Evolutionary conservation across 2,329 filamentous ascomycete species (phyloP), one percentile per base, ranked within the genome.

Genomic region (Penicillium sp.): DNA sequence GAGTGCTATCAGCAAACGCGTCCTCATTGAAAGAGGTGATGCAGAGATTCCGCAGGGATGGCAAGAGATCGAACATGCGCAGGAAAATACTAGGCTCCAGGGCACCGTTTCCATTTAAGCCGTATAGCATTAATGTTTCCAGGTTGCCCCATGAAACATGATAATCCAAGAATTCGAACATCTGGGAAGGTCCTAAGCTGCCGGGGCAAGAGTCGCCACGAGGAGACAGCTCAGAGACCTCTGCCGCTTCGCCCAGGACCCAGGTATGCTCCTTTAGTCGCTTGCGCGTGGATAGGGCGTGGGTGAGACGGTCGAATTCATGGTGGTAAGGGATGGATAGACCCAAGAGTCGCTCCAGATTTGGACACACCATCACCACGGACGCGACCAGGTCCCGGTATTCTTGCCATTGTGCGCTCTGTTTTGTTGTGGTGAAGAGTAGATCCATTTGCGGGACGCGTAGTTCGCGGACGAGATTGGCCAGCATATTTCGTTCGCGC

Each of bases 291-390:
- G 82, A 82, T 17, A 85, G 62, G 2, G 82, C 81, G 61, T 84
- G 75, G 9, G 76, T 81, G 17, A 83, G 64, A 17, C 80, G 77
- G 60, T 84, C 79, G 54, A 80, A 83, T 27, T 78, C 71, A 51
- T 82, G 79, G 32, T 75, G 72, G 58, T 80, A 82, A 2, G 78
- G 74, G n/a, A 80, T 68, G 42, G 77, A 74, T 49, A 84, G 78
- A 5, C 82, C 83, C 26, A 77, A 63, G 7, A 85, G 66, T 21
- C 75, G 74, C 65, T 85, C 80, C 18, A 85, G 66, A 52, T 80
- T 82, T 7, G 82, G 81, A 59, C 81, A 85, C 2, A 78, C 76
- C 77, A 83, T 82, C 26, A 85, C 79, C 30, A 85, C 70, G 1
- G 81, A 83, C 5, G 80, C 79, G 15, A 84, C 66, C 15, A 79